Base-by-base conservation (phyloP, 225 moss, liverwort and hornwort genomes). In the Straminergon stramineum region DNA sequence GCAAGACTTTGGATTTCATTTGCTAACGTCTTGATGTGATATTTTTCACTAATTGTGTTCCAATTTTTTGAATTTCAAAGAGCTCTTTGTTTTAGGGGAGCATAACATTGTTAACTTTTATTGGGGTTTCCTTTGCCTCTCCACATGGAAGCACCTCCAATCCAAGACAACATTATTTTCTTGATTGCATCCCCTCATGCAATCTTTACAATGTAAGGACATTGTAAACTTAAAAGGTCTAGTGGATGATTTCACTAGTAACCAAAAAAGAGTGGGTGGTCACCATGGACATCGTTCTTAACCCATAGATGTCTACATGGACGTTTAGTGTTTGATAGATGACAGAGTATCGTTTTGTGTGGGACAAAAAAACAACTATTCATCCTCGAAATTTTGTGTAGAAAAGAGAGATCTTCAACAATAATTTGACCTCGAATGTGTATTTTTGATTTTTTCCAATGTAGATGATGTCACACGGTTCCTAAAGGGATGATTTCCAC, bases 101-200 rank as follows among this genome's bases (percentile, higher is more conserved):
- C 1, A 30, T 4, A 71, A 31, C 2, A 9, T 43, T 73, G 2
- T 8, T 13, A 14, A 39, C 13, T 23, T 69, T 23, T 7, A 39
- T 23, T 23, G 10, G 20, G 7, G 5, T 1, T 6, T 2, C 17
- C 2, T 48, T 45, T 30, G 18, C 2, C 5, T 73, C 27, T 9
- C 9, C 2, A 10, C 2, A 7, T 10, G 5, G 6, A 1, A 45
- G 2, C 45, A 30, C 17, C 2, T 45, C 17, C 1, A 45, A 0
- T 30, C 10, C 11, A 74, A 43, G 17, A 45, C 10, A 74, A 45
- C 9, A 15, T 17, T 10, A 6, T 74, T 74, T 45, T 74, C 2
- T 17, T 28, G 10, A 17, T 45, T 45, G 10, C 11, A 11, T 45
- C 2, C 9, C 1, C 0, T 71, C 19, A 35, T 35, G 8, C 14